Conservation (phyloP, 2,329 filamentous ascomycete species). For the Apiospora sp. region DNA sequence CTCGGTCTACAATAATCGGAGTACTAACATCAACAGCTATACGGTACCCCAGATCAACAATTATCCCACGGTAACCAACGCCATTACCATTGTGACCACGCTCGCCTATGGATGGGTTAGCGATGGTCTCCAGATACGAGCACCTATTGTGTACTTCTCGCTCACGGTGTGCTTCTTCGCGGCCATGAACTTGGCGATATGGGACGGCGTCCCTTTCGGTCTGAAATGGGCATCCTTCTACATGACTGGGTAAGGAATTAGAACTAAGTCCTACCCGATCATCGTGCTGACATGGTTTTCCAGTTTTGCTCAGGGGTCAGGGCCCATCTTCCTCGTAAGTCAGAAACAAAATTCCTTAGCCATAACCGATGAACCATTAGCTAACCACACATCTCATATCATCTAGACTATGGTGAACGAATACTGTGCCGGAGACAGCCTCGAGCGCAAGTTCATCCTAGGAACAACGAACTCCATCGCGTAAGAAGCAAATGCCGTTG, state of each 20-base stretch:
- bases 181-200: not conserved
- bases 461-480: slow-evolving; percentile 6
- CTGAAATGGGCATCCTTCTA: not conserved
- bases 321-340: not conserved
- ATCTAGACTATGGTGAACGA: slow-evolving; percentile 18
- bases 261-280: not conserved
- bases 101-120: slow-evolving; percentile 40
- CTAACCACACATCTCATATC: not conserved
- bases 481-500: not conserved
- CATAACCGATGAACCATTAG: not conserved
- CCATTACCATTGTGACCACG: slow-evolving; percentile 38
- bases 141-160: slow-evolving; percentile 38
- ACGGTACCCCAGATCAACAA: slow-evolving; percentile 43
- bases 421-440: slow-evolving; percentile 16
- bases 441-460: slow-evolving; percentile 15
- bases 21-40: too few relatives aligned
- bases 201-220: not conserved
- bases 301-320: not conserved
- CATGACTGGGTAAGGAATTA: not conserved
- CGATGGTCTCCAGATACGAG: slow-evolving; percentile 37
- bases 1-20: too few relatives aligned
- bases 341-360: not conserved
- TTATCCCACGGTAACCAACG: slow-evolving; percentile 40
- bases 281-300: not conserved
- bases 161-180: slow-evolving; percentile 25